Percentiles rank a stretch among this genome's conserved stretches.
These are phyloP conservation scores for Pseudodiploospora longispora DNA, from an alignment of 2,329 filamentous ascomycete genomes.

Conservation along the genomic window DNA sequence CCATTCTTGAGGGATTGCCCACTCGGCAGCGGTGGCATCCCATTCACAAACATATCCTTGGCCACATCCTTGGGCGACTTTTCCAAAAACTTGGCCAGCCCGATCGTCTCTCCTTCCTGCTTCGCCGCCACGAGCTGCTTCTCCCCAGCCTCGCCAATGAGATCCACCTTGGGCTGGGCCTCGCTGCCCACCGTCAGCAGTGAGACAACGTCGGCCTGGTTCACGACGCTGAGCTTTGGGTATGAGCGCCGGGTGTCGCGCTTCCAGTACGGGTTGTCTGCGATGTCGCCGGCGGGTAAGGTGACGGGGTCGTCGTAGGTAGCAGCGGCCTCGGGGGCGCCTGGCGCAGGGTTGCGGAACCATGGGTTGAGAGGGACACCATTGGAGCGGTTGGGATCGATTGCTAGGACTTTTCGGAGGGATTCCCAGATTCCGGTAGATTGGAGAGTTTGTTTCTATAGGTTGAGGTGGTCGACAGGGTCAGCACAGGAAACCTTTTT, in stretches of 20 bases:
- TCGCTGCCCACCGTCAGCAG: conserved; percentile 80
- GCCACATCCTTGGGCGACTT: conserved; percentile 45
- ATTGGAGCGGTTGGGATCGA: conserved; percentile 83
- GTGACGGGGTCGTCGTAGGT: conserved; percentile 38
- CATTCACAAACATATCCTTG: conserved; percentile 61
- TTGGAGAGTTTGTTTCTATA: conserved; percentile 91
- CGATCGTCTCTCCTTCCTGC: conserved; percentile 60
- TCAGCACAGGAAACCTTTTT: background rate
- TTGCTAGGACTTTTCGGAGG: conserved; percentile 66
- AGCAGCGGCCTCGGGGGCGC: conserved; percentile 29
- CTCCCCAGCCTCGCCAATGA: conserved; percentile 54
- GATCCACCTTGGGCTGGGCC: conserved; percentile 70
- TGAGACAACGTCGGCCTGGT: conserved; percentile 76
- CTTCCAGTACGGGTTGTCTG: conserved; percentile 61
- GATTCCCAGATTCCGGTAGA: conserved; percentile 82
- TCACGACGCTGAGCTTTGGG: conserved; percentile 69
- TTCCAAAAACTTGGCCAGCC: conserved; percentile 67
- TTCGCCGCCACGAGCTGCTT: conserved; percentile 66
- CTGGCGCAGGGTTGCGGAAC: conserved; percentile 71
- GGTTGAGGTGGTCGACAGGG: conserved; percentile 8
- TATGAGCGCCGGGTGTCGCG: conserved; percentile 80
- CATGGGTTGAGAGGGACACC: conserved; percentile 89
- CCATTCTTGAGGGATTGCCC: conserved; percentile 50
- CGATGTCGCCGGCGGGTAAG: conserved; percentile 46
- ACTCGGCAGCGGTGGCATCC: conserved; percentile 79